Conservation (phyloP, 768 basidiomycete genomes). For the Rubroboletus pulcherrimus region DNA sequence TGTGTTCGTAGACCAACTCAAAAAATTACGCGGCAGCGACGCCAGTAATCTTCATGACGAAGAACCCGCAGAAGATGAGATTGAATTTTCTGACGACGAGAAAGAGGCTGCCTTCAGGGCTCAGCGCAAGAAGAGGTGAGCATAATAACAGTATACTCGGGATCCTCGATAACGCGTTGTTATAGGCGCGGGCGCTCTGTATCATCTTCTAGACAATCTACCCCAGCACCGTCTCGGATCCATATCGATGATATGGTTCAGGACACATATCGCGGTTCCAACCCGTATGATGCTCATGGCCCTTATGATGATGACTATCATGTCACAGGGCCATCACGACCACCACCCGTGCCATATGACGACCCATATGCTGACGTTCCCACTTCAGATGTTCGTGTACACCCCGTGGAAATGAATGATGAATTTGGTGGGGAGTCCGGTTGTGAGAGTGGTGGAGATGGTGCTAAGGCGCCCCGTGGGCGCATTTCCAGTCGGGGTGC, state of each 20-base stretch:
- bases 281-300: constrained; percentile 64
- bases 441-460: constrained; percentile 17
- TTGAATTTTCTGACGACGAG: constrained; percentile 96
- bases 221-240: constrained; percentile 51
- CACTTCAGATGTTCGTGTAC: constrained; percentile 19
- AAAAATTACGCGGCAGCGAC: constrained; percentile 78
- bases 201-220: constrained; percentile 51
- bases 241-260: constrained; percentile 53
- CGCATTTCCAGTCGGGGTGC: constrained; percentile 26
- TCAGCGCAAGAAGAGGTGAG: constrained; percentile 57
- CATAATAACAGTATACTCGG: constrained; percentile 4
- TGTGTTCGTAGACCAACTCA: constrained; percentile 74
- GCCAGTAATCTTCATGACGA: constrained; percentile 95
- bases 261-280: constrained; percentile 43
- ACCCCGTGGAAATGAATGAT: neutral
- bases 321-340: constrained; percentile 52
- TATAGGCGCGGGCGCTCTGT: constrained; percentile 52
- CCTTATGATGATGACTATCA: constrained; percentile 65
- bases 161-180: neutral
- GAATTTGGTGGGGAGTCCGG: constrained; percentile 21
- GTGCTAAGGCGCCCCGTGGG: constrained; percentile 1
- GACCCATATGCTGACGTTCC: constrained; percentile 67
- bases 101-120: constrained; percentile 72
- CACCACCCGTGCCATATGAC: constrained; percentile 70
- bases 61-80: constrained; percentile 83